Base-by-base conservation (phyloP, 768 basidiomycete species). In the Symmetrospora coprosmae region DNA sequence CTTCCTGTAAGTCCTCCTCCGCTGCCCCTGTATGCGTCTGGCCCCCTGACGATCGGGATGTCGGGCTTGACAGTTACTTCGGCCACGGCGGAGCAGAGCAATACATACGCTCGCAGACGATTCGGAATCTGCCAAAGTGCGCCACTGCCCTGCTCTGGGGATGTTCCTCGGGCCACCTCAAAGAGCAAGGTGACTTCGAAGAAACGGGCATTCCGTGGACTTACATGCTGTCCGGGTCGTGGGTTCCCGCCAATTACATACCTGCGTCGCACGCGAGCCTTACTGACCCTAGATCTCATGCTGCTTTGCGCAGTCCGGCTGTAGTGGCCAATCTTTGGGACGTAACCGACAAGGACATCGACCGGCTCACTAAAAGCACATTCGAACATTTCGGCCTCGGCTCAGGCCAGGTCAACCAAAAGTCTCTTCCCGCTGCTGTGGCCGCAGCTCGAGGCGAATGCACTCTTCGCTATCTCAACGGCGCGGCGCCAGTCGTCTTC, bases 191-290 rank as follows among this genome's bases (percentile, higher is more conserved):
- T 2, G 88, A 94, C 65, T 91, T 90, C 67, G 94, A 97, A 68
- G 78, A 87, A 9, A 78, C 80, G 14, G 94, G 94, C 19, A 96
- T 88, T 14, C 88, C 94, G 0, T 83, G 86, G 71, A 83, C 88
- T 66, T 99, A 99, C 71, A 87, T 96, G 85, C 70, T 96, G n/a
- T 87, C 84, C 39, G 94, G 92, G 68, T 92, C 91, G 92, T 96
- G 68, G 69, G 90, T 79, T 8, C 8, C 27, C n/a, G 1, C 38
- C 5, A 33, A 28, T n/a, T 33, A 30, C 2, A n/a, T 23, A 25
- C 52, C 16, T 11, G 9, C 13, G 5, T n/a, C 6, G n/a, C n/a
- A n/a, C n/a, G n/a, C n/a, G n/a, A n/a, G n/a, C n/a, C n/a, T n/a
- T n/a, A n/a, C n/a, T n/a, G n/a, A n/a, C n/a, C n/a, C 30, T n/a